Evolutionary conservation across 257 asterid species (phyloP).

Genomic region (Solanum lignicaule): DNA sequence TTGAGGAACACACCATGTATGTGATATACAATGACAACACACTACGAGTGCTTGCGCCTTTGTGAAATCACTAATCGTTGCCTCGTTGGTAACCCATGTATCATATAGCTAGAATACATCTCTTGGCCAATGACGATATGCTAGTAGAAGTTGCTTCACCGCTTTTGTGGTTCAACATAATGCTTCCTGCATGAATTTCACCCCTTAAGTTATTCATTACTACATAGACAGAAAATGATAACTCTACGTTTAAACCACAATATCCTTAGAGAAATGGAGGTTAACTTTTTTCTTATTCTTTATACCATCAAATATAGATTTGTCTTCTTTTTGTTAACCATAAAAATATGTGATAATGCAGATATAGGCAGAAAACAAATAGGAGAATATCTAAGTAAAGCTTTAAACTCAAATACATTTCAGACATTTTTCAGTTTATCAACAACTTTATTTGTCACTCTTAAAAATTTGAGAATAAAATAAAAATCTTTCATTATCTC

Average conservation of each 20-base stretch:
- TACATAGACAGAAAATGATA: not conserved
- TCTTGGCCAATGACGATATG: not conserved
- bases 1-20: not conserved
- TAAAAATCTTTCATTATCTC: no score
- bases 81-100: not conserved
- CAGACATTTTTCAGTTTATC: no score
- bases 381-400: no score
- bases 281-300: no score
- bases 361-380: no score
- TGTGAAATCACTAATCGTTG: not conserved
- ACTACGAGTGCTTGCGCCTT: not conserved
- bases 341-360: not conserved
- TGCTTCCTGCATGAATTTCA: not conserved
- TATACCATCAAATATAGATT: not conserved
- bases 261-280: not conserved
- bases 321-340: no score
- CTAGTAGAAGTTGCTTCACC: not conserved
- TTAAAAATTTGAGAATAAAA: no score
- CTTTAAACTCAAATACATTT: no score
- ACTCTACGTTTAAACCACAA: no score
- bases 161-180: not conserved
- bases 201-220: no score
- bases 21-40: not conserved
- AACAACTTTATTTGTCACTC: no score
- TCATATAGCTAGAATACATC: not conserved